Base-by-base conservation (phyloP, 2,329 filamentous ascomycete species). In the Bipolaris sorokiniana region DNA sequence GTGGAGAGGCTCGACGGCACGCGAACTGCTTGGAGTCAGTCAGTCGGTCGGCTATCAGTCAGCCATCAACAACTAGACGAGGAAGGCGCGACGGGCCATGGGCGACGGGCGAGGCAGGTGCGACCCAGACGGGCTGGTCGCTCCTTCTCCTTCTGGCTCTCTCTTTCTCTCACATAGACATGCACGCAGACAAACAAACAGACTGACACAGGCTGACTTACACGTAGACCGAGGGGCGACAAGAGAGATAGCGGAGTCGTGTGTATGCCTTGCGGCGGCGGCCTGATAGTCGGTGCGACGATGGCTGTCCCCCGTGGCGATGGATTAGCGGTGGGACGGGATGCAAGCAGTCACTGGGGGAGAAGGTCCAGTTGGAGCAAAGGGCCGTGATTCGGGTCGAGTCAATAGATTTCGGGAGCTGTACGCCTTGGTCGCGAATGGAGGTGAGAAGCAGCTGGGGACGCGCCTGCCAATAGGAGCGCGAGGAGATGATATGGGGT, bases 241-340 rank as follows among this genome's bases (percentile, higher is more conserved):
- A 33, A 33, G 42, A 33, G 40, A 26, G 47, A 37, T 18, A 20
- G 48, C 26, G 49, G 52, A 23, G 26, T 48, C 36, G 38, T 20
- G 44, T 28, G 37, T 38, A 40, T 34, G 51, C 41, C 41, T 34
- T 41, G 53, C 34, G 20, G 22, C 23, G 40, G 45, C 34, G 48
- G 48, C 44, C 45, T 49, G 57, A 48, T 42, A 48, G 42, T 38
- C 54, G 51, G 63, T 64, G 62, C 56, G 63, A 66, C 63, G 51
- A 45, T 34, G 45, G 45, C 50, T 41, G 38, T 52, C 45, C 26
- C 34, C 16, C 20, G 28, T 41, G 56, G 49, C 50, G 49, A 44
- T 48, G 28, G 55, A 48, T 40, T 46, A 44, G 59, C 56, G 42
- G 62, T 59, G 56, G 57, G 59, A 61, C 57, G 37, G 48, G 54